Conservation (phyloP, 257 asterid species). For the Scutellaria baicalensis region DNA sequence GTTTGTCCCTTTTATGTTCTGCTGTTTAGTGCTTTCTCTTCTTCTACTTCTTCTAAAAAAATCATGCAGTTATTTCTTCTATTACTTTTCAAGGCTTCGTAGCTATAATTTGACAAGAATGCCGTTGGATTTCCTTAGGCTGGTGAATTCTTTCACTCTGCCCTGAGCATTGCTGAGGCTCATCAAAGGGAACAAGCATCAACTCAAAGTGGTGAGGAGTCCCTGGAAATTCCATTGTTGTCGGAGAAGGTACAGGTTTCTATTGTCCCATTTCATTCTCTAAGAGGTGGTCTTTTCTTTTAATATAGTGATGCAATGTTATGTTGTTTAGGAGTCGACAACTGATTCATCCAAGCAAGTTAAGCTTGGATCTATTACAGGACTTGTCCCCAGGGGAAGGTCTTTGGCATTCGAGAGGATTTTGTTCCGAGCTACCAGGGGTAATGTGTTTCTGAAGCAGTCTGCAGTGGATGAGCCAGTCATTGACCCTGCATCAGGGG, state of each 20-base stretch:
- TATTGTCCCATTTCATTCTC: conserved; percentile 8
- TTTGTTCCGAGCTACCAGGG: conserved; percentile 97
- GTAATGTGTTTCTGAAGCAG: conserved; percentile 86
- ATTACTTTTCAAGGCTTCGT: neutral
- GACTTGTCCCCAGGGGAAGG: conserved; percentile 92
- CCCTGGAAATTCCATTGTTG: conserved; percentile 82
- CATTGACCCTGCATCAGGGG: conserved; percentile 88
- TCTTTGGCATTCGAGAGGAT: conserved; percentile 96
- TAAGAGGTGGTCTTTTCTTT: conserved; percentile 4
- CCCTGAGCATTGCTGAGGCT: conserved; percentile 79
- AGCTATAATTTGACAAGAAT: conserved; percentile 10
- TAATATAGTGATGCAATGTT: conserved; percentile 2
- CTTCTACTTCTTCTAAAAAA: neutral
- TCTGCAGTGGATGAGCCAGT: conserved; percentile 73
- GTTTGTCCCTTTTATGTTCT: neutral
- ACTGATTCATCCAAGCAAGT: conserved; percentile 89
- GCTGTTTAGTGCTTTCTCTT: neutral
- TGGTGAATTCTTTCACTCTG: conserved; percentile 78
- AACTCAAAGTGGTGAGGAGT: conserved; percentile 70
- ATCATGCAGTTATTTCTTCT: neutral
- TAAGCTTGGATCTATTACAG: conserved; percentile 77
- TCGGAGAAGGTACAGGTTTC: conserved; percentile 54
- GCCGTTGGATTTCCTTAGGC: conserved; percentile 44
- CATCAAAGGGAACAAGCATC: conserved; percentile 63
- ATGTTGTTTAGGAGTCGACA: conserved; percentile 41